These are phyloP conservation scores for Multifurca ochricompacta DNA, from an alignment of 768 basidiomycete species.

Conservation along the genomic window DNA sequence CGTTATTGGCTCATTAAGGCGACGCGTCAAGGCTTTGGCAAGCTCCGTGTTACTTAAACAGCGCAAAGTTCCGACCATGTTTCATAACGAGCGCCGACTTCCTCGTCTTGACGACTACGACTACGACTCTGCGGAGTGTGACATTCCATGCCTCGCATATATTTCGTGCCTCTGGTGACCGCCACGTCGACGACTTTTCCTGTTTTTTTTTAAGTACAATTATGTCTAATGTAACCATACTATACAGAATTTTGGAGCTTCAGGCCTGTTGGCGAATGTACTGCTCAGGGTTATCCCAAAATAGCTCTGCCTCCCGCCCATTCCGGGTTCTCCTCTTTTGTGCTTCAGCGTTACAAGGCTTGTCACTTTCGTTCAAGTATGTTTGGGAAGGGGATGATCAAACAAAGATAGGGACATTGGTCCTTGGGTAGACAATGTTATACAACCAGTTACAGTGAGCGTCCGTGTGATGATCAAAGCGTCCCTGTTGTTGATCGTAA, in stretches of 20 bases:
- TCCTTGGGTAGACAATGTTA: too few relatives aligned
- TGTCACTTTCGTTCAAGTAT: too few relatives aligned
- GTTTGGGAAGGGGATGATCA: too few relatives aligned
- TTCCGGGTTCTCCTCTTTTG: neutral
- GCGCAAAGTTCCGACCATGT: neutral
- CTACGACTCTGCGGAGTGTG: neutral
- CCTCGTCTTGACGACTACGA: neutral
- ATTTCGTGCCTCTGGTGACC: slow-evolving; percentile 9
- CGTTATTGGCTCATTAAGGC: neutral
- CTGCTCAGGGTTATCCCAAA: neutral
- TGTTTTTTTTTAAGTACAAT: neutral
- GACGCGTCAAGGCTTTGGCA: slow-evolving; percentile 2
- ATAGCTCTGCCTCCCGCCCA: neutral
- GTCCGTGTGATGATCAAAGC: too few relatives aligned
- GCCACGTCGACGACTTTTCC: neutral
- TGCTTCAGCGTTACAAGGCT: too few relatives aligned
- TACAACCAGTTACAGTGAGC: too few relatives aligned
- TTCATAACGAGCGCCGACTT: neutral
- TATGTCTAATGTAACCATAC: neutral
- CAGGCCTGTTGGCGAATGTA: neutral
- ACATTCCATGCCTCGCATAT: slow-evolving; percentile 17
- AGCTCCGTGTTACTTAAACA: neutral
- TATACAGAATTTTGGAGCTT: neutral
- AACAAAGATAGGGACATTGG: too few relatives aligned
- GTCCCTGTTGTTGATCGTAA: too few relatives aligned